Base-by-base conservation (phyloP, 2,329 filamentous ascomycete species). In the Rasamsonia emersonii region DNA sequence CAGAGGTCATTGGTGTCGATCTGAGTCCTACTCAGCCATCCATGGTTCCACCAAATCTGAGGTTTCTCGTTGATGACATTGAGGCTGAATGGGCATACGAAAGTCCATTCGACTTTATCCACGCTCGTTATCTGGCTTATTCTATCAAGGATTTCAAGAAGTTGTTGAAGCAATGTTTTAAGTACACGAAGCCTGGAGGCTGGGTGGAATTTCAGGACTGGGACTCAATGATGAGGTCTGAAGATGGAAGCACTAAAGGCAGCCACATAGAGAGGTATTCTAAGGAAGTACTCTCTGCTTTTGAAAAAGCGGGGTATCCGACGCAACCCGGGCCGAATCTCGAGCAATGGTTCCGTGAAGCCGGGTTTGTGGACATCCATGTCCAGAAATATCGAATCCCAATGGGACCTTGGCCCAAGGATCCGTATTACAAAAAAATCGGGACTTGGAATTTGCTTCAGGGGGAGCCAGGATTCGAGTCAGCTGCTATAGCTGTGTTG, bases 21-120 rank as follows among this genome's bases (percentile, higher is more conserved):
- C 24, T 40, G 10, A 37, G 34, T 11, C 37, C 37, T 8, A 40
- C 30, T 7, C 37, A 40, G 24, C 37, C 24, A 8, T 7, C 24
- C 13, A 7, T 27, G 38, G 51, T 75, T 8, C 73, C 72, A 3
- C 67, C 71, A 3, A 76, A 75, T 40, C 62, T 73, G 14, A 59
- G 61, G 15, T 75, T 75, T 41, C 56, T 72, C 46, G 61, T 77
- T 8, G 73, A 77, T 36, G 73, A 77, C 39, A 62, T 70, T 15
- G 73, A 77, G 49, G 64, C 63, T 34, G 61, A 64, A 4, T 78
- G 73, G 73, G 49, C 74, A n/a, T 65, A 73, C 39, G 66, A 68
- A 4, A 46, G 50, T 31, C 14, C 14, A 27, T 78, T 76, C 34
- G 73, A 79, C 47, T 76, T 75, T 37, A 66, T 79, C 19, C 74